Base-by-base conservation (phyloP, 768 basidiomycete species). In the Boletus vermiculosoides region DNA sequence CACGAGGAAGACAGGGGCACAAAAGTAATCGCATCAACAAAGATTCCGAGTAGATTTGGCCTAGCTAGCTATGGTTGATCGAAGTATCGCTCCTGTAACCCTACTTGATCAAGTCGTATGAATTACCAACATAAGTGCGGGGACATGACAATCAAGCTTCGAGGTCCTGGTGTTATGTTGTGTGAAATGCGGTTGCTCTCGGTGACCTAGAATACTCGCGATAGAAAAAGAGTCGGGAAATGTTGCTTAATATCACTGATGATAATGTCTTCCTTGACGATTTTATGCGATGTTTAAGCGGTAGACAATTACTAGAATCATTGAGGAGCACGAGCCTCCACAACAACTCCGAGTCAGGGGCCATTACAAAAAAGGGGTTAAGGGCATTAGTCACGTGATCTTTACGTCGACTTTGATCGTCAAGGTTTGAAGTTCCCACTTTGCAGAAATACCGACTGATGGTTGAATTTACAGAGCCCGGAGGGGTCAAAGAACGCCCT, bases 381-480 rank as follows among this genome's bases (percentile, higher is more conserved):
- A 7, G 28, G 28, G 5, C 5, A 28, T 28, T 28, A 6, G 42
- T 55, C 64, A 66, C 62, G 62, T 66, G 64, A 48, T 28, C 34
- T 12, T 7, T 18, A 1, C 22, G n/a, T 9, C 15, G 13, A 50
- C 15, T 22, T 28, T 22, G 44, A 37, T 16, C 33, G 18, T 7
- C 39, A 49, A 45, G n/a, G n/a, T n/a, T n/a, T n/a, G n/a, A n/a
- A 31, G 2, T 55, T 51, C 47, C 34, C 12, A 30, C n/a, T 25
- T 52, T 23, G 41, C 40, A 41, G 30, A 42, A 48, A 46, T 45
- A 50, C 50, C 18, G 11, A 57, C 28, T 39, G 33, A 71, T 73
- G 71, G 50, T 39, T 37, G 58, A 56, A 20, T 50, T 30, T 34
- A 59, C 57, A 45, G 63, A 73, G 11, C 34, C 51, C 13, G 63